Base-by-base conservation (phyloP, 306 rosid genomes). In the Rosa lucieae region DNA sequence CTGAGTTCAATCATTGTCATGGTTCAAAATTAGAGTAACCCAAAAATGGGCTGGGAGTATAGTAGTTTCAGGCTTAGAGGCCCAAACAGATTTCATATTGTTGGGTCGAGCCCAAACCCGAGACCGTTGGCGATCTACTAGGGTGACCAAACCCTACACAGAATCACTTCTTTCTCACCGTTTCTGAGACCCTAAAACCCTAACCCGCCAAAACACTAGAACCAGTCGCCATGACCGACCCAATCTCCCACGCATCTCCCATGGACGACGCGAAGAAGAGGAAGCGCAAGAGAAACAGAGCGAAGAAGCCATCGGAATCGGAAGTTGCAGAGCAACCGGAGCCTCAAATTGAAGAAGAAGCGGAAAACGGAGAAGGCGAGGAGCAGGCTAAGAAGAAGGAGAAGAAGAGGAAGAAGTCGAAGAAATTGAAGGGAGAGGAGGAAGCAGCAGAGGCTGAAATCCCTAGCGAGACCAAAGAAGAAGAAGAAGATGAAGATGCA, bases 241-340 rank as follows among this genome's bases (percentile, higher is more conserved):
- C 17, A 72, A 72, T 52, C 18, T 67, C 55, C 32, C 77, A 70
- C 43, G 56, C 65, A 17, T 82, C 75, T 3, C 51, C 78, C 0
- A 83, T 80, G 42, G 87, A 79, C 58, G 85, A 84, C 72, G 46
- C 80, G 9, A 68, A 72, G 80, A 82, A 67, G 63, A 83, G 80
- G 80, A 88, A 86, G 89, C 88, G 91, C 82, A 91, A 87, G 77
- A 84, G 97, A 46, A 91, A 85, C 32, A 85, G 89, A 78, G 79
- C 79, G 12, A 82, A 80, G 21, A 93, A 86, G 23, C 59, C 11
- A 5, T 17, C 43, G 11, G 56, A 63, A 65, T 49, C 81, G 7
- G 17, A 73, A 0, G 69, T 2, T 1, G 65, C 18, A 2, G 84
- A 81, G 47, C 73, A 17, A 14, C 9, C 66, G 11, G 84, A 78